phyloP scores from a whole-genome alignment of 495 filamentous ascomycete genomes.

The Apiosordaria backusii region DNA sequence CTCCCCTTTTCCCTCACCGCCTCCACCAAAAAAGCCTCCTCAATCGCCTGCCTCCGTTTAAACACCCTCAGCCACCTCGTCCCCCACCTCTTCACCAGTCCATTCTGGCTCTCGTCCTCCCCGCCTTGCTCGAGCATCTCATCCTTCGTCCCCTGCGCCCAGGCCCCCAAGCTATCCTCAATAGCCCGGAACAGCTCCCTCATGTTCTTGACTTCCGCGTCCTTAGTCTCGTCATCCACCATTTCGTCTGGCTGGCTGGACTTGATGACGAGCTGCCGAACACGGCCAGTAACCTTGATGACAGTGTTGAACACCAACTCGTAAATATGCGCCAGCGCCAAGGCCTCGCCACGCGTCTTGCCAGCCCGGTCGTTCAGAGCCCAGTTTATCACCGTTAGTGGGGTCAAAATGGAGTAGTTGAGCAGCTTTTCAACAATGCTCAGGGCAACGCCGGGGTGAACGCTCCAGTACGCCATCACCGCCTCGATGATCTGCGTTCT shows the following conservation, averaged over 20 bases:
- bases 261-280: conserved; percentile 73
- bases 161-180: conserved; percentile 70
- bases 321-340: conserved; percentile 71
- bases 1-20: conserved; percentile 29
- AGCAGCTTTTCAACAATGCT: conserved; percentile 95
- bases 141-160: conserved; percentile 71
- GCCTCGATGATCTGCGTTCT: conserved; percentile 83
- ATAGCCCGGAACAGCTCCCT: conserved; percentile 73
- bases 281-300: conserved; percentile 84
- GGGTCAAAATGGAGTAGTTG: conserved; percentile 92
- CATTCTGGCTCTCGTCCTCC: conserved; percentile 51
- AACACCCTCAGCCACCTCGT: conserved; percentile 84
- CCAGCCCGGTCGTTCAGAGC: conserved; percentile 58
- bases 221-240: conserved; percentile 50
- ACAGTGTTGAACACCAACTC: conserved; percentile 88
- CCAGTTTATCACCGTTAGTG: conserved; percentile 82
- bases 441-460: conserved; percentile 89
- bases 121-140: conserved; percentile 55
- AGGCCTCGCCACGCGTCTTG: conserved; percentile 55
- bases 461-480: conserved; percentile 88
- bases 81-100: conserved; percentile 75
- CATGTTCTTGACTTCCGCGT: conserved; percentile 66
- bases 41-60: conserved; percentile 73
- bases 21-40: conserved; percentile 62
- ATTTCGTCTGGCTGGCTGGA: conserved; percentile 38